These are phyloP conservation scores for Sugiyamaella japonica DNA, from an alignment of 1,139 yeast genomes.

Conservation along the genomic window DNA sequence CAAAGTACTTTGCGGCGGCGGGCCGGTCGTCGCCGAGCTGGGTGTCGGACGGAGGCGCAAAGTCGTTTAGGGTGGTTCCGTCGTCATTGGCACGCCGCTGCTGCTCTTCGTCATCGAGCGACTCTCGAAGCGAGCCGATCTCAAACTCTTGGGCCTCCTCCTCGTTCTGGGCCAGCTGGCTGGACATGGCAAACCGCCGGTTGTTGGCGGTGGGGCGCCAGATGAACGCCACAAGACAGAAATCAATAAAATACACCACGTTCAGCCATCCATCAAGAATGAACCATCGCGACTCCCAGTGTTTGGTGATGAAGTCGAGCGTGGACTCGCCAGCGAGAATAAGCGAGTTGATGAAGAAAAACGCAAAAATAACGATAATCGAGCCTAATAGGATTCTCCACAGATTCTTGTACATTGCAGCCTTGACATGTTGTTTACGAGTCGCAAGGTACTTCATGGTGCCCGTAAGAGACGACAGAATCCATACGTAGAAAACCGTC, in stretches of 20 bases:
- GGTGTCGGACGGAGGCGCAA: constrained; percentile 16
- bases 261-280: constrained; percentile 95
- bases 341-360: constrained; percentile 69
- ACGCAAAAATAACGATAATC: constrained; percentile 56
- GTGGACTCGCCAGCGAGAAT: constrained; percentile 72
- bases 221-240: constrained; percentile 79
- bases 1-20: constrained; percentile 18
- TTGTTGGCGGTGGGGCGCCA: constrained; percentile 99
- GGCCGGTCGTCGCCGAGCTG: constrained; percentile 20
- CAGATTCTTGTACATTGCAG: constrained; percentile 77
- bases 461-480: constrained; percentile 66
- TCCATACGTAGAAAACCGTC: constrained; percentile 71
- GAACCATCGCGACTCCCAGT: constrained; percentile 92
- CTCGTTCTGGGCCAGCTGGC: constrained; percentile 83
- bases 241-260: constrained; percentile 78
- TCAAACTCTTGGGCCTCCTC: constrained; percentile 60
- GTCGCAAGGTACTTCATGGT: constrained; percentile 74
- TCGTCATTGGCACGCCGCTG: neutral
- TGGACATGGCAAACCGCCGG: constrained; percentile 90
- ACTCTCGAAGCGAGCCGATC: constrained; percentile 45
- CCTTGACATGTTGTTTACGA: constrained; percentile 89
- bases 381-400: constrained; percentile 75
- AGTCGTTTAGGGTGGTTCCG: constrained; percentile 12
- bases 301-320: constrained; percentile 74
- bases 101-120: constrained; percentile 40